Evolutionary conservation across 1,139 yeast species (phyloP).

Genomic region (Ogataea hybrid): DNA sequence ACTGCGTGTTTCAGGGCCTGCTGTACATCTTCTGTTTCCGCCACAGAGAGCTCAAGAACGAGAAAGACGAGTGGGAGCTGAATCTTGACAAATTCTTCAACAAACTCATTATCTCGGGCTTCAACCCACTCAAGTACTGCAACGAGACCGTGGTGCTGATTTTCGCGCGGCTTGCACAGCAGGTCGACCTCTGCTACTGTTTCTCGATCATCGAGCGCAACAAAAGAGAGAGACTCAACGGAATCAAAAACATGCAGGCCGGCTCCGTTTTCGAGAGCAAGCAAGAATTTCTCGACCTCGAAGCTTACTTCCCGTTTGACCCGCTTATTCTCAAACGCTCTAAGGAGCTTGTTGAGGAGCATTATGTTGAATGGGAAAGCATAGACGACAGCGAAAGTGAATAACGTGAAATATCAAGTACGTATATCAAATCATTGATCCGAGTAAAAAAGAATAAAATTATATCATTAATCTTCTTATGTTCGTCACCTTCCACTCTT

Average conservation of each 20-base stretch:
- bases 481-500: constrained; percentile 73
- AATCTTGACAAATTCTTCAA: constrained; percentile 84
- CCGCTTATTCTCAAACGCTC: constrained; percentile 74
- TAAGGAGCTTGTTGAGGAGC: constrained; percentile 49
- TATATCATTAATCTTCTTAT: constrained; percentile 60
- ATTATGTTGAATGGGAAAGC: constrained; percentile 84
- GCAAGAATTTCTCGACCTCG: constrained; percentile 84
- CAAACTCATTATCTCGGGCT: constrained; percentile 78
- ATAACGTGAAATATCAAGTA: background rate
- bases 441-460: too few relatives aligned
- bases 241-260: constrained; percentile 19
- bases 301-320: constrained; percentile 94
- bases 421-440: background rate
- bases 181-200: constrained; percentile 88
- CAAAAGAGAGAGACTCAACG: constrained; percentile 56
- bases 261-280: constrained; percentile 31
- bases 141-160: constrained; percentile 91
- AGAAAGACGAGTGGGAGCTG: constrained; percentile 64
- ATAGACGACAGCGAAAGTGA: constrained; percentile 52
- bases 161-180: constrained; percentile 91
- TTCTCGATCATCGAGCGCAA: constrained; percentile 91
- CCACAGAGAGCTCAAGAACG: constrained; percentile 53
- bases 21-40: constrained; percentile 91
- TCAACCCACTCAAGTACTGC: constrained; percentile 91
- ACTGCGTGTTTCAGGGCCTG: constrained; percentile 90